These are phyloP conservation scores for Clitopilus passeckerianus DNA, from an alignment of 768 basidiomycete genomes.

Conservation along the genomic window DNA sequence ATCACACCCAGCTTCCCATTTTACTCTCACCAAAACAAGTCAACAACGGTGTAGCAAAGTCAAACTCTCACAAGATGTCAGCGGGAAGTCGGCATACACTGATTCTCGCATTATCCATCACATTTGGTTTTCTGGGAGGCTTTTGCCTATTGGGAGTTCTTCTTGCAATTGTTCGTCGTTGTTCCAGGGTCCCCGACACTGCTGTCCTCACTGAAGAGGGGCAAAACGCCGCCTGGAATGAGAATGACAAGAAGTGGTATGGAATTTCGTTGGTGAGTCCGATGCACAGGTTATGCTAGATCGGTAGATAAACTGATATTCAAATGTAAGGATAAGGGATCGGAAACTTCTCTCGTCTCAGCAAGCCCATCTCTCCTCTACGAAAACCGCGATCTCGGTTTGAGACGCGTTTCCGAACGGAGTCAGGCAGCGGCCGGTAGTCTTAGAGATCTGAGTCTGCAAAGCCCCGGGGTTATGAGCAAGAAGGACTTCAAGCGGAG, in stretches of 20 bases:
- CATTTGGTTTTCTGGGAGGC: constrained; percentile 60
- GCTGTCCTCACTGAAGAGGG: constrained; percentile 52
- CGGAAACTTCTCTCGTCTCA: constrained; percentile 1
- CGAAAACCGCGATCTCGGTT: constrained; percentile 38
- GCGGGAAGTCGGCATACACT: constrained; percentile 41
- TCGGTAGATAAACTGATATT: neutral
- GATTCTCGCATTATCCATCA: constrained; percentile 53
- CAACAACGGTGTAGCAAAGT: constrained; percentile 26
- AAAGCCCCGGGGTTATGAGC: constrained; percentile 56
- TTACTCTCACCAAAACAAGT: constrained; percentile 35
- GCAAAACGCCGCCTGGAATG: constrained; percentile 52
- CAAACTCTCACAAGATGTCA: constrained; percentile 30
- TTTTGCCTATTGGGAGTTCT: constrained; percentile 47
- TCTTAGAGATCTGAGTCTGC: constrained; percentile 17
- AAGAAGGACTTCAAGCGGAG: constrained; percentile 67
- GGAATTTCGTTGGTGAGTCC: constrained; percentile 36
- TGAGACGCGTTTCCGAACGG: constrained; percentile 44
- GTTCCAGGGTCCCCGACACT: constrained; percentile 53
- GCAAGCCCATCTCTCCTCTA: constrained; percentile 15
- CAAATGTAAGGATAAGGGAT: neutral
- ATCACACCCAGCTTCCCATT: constrained; percentile 56
- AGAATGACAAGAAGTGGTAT: constrained; percentile 68
- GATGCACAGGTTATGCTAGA: constrained; percentile 10
- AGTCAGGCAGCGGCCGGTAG: constrained; percentile 26
- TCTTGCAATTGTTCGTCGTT: constrained; percentile 53